Base-by-base conservation (phyloP, 2,329 filamentous ascomycete species). In the Alternaria triticimaculans region DNA sequence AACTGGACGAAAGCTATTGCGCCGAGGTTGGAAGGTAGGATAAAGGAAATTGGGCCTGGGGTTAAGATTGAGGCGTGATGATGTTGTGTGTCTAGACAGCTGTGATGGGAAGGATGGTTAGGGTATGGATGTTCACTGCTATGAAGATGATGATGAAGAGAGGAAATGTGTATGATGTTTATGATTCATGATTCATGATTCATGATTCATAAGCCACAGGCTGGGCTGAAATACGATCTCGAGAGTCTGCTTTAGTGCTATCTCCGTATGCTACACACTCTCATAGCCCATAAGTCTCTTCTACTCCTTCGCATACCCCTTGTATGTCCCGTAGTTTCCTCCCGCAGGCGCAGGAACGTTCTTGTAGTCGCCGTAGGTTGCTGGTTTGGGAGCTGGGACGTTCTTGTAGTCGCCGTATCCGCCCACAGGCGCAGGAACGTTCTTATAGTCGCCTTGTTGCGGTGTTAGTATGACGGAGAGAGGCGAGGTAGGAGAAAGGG, bases 1-100 rank as follows among this genome's bases (percentile, higher is more conserved):
- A 86, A 90, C 67, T 97, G 93, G 93, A 95, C 92, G 9, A 88
- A 87, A 63, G 90, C 92, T 2, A 94, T 97, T 77, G 88, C 90
- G 59, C 94, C 94, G 1, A 86, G 87, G 60, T 65, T 95, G 9
- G 93, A 97, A 76, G 93, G 92, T 1, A 87, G 93, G 51, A 96
- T 97, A 61, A 80, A 70, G 62, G 77, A 78, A 43, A 65, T 75
- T 28, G 69, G 69, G 9, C 43, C 55, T 10, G 55, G 48, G 2
- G 48, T 56, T 12, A 41, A 33, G 41, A 43, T 54, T 12, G 41
- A 63, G 15, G 48, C 8, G 14, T 45, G 30, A 50, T 14, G 43
- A 1, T 20, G 15, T 15, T 25, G 45, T 25, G 45, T 18, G 12
- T n/a, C 6, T 15, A 26, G 44, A 23, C 0, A 15, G 20, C 11